Conservation (phyloP, 2,329 filamentous ascomycete genomes). For the Aspergillus carbonarius region DNA sequence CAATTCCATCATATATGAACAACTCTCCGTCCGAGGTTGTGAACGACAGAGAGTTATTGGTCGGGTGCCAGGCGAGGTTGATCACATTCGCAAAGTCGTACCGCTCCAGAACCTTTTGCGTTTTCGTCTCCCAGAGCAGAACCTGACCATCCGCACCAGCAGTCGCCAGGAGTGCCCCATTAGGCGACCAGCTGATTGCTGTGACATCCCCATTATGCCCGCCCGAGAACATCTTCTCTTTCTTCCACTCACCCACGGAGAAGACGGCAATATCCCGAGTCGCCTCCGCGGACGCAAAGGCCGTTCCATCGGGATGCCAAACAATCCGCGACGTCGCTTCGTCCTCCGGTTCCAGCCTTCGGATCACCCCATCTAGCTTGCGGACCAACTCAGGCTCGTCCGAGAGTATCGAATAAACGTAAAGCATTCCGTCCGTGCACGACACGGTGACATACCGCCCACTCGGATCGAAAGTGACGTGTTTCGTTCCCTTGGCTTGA, state of each 20-base stretch:
- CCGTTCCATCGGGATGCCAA: conserved; percentile 94
- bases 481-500: conserved; percentile 83
- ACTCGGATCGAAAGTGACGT: conserved; percentile 81
- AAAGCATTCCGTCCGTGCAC: conserved; percentile 84
- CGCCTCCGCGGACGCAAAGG: conserved; percentile 81
- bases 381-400: conserved; percentile 78
- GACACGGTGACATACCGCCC: conserved; percentile 76
- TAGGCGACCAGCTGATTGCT: conserved; percentile 87
- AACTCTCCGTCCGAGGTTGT: conserved; percentile 91
- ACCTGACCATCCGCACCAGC: conserved; percentile 53
- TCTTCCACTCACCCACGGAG: conserved; percentile 86
- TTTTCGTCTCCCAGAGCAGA: conserved; percentile 82
- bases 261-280: conserved; percentile 82
- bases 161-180: conserved; percentile 79
- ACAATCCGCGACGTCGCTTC: conserved; percentile 71
- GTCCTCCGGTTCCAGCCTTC: conserved; percentile 70
- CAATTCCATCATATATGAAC: conserved; percentile 71
- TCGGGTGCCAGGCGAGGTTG: conserved; percentile 87
- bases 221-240: conserved; percentile 73
- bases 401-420: conserved; percentile 79
- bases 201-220: conserved; percentile 84
- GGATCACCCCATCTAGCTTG: conserved; percentile 84
- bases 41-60: conserved; percentile 83
- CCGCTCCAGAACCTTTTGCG: conserved; percentile 75
- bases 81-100: conserved; percentile 81